Evolutionary conservation across 352 stramenopile species (phyloP).

Genomic region (Peronosclerospora sorghi): DNA sequence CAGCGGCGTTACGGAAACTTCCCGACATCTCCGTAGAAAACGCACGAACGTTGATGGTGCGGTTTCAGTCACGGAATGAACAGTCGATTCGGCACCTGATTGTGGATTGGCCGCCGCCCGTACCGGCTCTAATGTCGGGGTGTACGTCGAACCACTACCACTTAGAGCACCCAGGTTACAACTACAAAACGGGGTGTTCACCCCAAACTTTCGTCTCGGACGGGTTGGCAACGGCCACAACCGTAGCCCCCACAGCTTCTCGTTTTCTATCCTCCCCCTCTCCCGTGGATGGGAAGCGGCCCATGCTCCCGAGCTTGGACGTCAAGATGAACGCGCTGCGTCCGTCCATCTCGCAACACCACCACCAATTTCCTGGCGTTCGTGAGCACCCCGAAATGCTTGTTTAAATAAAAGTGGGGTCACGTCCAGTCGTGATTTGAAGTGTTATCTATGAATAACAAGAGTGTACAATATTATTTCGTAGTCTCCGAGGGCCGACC

Average conservation of each 20-base stretch:
- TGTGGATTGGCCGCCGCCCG: constrained; percentile 27
- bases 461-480: too few relatives aligned
- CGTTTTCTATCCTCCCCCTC: constrained; percentile 1
- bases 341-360: background rate
- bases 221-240: background rate
- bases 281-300: background rate
- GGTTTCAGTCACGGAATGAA: constrained; percentile 39
- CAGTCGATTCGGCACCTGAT: constrained; percentile 44
- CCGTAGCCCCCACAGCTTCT: background rate
- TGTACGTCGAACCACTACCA: background rate
- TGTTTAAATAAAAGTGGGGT: too few relatives aligned
- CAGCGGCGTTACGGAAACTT: constrained; percentile 40
- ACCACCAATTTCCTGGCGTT: background rate
- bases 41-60: constrained; percentile 32
- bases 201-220: background rate
- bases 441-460: too few relatives aligned
- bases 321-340: background rate
- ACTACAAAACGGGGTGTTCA: constrained; percentile 1
- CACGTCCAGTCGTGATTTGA: too few relatives aligned
- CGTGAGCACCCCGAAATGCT: too few relatives aligned
- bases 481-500: too few relatives aligned
- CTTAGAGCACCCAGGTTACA: constrained; percentile 11
- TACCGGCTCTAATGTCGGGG: background rate
- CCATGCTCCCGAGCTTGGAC: constrained; percentile 10
- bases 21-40: constrained; percentile 46